Conservation (phyloP, 768 basidiomycete species). For the Naematelia aurantialba region DNA sequence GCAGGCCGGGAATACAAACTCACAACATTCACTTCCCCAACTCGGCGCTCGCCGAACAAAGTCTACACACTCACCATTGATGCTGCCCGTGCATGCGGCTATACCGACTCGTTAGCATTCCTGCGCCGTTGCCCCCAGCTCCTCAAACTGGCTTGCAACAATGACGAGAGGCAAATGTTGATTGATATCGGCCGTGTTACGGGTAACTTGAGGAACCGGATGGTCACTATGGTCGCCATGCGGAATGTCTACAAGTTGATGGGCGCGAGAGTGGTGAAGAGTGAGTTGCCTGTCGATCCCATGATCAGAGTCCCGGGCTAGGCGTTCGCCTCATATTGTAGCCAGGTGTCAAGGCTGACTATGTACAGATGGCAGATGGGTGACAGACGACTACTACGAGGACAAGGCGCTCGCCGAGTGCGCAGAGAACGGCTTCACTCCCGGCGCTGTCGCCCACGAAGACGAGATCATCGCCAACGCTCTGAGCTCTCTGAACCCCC, state of each 20-base stretch:
- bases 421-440: constrained; percentile 71
- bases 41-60: constrained; percentile 69
- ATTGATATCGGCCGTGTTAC: constrained; percentile 84
- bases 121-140: constrained; percentile 87
- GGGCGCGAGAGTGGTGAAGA: constrained; percentile 82
- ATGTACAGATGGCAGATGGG: constrained; percentile 76
- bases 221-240: constrained; percentile 88
- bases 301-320: no score
- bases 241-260: constrained; percentile 91
- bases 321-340: no score
- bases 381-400: constrained; percentile 95
- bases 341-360: no score
- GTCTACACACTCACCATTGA: constrained; percentile 96
- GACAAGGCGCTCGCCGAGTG: constrained; percentile 73
- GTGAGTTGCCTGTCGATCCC: constrained; percentile 57
- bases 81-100: constrained; percentile 91
- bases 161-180: constrained; percentile 86
- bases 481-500: constrained; percentile 59
- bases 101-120: constrained; percentile 96
- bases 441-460: constrained; percentile 62
- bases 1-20: constrained; percentile 84
- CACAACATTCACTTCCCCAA: constrained; percentile 78
- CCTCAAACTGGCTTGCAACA: constrained; percentile 83
- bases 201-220: constrained; percentile 79
- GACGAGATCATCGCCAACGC: constrained; percentile 60